phyloP scores from a whole-genome alignment of 1,284 basidiomycete genomes.

The Hymenochaete sp. region DNA sequence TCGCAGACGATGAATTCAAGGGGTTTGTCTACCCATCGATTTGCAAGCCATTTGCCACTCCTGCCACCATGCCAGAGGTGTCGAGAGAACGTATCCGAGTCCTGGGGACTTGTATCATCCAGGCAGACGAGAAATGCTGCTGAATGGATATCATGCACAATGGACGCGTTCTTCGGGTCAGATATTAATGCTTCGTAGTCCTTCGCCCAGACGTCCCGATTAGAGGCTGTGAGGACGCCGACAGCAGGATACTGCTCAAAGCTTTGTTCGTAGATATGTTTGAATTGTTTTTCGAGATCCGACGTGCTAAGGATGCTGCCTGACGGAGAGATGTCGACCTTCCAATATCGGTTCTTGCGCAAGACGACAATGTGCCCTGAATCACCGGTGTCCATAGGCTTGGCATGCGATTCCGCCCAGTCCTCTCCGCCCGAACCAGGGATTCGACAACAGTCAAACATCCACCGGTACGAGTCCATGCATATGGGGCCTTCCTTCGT shows the following conservation, averaged over 20 bases:
- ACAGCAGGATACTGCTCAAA: conserved; percentile 58
- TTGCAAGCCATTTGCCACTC: conserved; percentile 33
- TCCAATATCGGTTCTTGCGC: conserved; percentile 72
- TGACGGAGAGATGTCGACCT: conserved; percentile 49
- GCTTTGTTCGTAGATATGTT: conserved; percentile 64
- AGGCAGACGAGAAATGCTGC: conserved; percentile 77
- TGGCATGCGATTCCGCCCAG: conserved; percentile 66
- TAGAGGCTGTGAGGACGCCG: conserved; percentile 67
- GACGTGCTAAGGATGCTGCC: conserved; percentile 57
- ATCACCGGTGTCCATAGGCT: conserved; percentile 54
- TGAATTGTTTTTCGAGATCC: conserved; percentile 69
- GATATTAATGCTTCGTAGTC: conserved; percentile 54
- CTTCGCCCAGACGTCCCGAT: conserved; percentile 82
- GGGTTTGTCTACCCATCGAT: conserved; percentile 80
- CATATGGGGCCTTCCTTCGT: conserved; percentile 71
- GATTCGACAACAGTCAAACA: conserved; percentile 86
- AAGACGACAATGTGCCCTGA: conserved; percentile 71
- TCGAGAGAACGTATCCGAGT: conserved; percentile 51
- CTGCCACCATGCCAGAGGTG: conserved; percentile 66
- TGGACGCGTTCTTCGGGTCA: conserved; percentile 49
- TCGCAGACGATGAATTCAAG: conserved; percentile 76
- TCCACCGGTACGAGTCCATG: conserved; percentile 90
- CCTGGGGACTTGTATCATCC: conserved; percentile 51
- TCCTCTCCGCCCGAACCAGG: conserved; percentile 66
- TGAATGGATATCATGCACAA: conserved; percentile 70